Percentiles rank a stretch among this genome's conserved stretches.
Conservation (phyloP, 257 asterid species). For the Nicotiana noctiflora region DNA sequence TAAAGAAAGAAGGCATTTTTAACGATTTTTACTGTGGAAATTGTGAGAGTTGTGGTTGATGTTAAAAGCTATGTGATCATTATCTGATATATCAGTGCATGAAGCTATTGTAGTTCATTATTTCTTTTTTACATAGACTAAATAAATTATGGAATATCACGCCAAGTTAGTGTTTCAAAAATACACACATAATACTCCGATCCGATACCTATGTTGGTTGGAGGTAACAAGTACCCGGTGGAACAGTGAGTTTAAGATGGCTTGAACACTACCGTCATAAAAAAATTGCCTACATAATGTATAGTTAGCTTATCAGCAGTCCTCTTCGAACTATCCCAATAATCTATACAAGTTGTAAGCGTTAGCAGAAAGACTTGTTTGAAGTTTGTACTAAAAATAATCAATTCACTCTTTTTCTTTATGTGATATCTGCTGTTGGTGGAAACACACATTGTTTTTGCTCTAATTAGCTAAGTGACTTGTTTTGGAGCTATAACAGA, state of each 20-base stretch:
- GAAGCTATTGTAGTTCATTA: neutral
- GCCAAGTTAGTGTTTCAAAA: neutral
- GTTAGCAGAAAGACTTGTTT: neutral
- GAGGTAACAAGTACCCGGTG: no score
- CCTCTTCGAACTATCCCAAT: neutral
- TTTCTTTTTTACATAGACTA: neutral
- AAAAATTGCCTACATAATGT: neutral
- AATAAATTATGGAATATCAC: neutral
- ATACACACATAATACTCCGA: neutral
- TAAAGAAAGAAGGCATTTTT: neutral
- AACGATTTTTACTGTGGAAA: neutral
- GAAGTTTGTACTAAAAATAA: neutral
- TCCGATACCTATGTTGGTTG: no score
- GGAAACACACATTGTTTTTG: neutral
- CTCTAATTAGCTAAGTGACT: neutral
- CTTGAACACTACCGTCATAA: no score
- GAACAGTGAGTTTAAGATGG: no score
- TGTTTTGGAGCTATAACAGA: neutral
- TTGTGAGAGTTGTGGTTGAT: neutral
- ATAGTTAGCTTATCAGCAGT: neutral
- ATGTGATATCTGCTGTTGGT: neutral
- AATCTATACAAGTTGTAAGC: neutral
- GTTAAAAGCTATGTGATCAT: neutral
- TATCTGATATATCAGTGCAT: neutral
- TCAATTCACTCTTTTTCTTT: neutral